These are phyloP conservation scores for Leucosporidium yakuticum DNA, from an alignment of 768 basidiomycete genomes.

Conservation along the genomic window DNA sequence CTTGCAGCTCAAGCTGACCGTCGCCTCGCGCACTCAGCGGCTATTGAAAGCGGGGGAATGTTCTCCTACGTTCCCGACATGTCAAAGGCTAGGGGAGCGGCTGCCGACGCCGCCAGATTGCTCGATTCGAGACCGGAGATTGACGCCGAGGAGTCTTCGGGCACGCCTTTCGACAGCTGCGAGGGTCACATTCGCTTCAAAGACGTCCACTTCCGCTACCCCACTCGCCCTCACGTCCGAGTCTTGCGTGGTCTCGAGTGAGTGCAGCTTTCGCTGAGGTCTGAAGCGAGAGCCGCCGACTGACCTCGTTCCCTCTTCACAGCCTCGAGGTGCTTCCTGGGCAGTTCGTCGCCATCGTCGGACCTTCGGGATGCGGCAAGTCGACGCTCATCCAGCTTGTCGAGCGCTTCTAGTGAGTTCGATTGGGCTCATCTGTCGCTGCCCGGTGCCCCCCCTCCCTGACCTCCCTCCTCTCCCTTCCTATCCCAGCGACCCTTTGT, in stretches of 20 bases:
- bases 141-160: constrained; percentile 57
- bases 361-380: constrained; percentile 48
- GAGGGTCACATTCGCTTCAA: constrained; percentile 44
- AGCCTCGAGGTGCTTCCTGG: constrained; percentile 45
- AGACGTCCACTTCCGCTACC: constrained; percentile 45
- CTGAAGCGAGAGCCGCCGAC: constrained; percentile 26
- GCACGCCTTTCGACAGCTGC: constrained; percentile 41
- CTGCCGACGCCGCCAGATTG: constrained; percentile 65
- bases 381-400: constrained; percentile 46
- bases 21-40: too few relatives aligned
- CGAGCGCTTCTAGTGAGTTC: constrained; percentile 38
- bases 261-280: constrained; percentile 40
- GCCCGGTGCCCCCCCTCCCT: neutral
- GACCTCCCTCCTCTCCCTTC: neutral
- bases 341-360: constrained; percentile 46
- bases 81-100: constrained; percentile 74
- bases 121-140: constrained; percentile 70
- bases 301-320: neutral
- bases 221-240: constrained; percentile 43
- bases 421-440: neutral
- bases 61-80: constrained; percentile 65
- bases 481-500: constrained; percentile 43
- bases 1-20: too few relatives aligned
- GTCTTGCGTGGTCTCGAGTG: constrained; percentile 40
- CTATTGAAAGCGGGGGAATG: constrained; percentile 67